A percentile compares a stretch with the other conserved stretches of the same genome.
phyloP scores from a whole-genome alignment of 2,329 filamentous ascomycete species.

The Fusarium paranaense region DNA sequence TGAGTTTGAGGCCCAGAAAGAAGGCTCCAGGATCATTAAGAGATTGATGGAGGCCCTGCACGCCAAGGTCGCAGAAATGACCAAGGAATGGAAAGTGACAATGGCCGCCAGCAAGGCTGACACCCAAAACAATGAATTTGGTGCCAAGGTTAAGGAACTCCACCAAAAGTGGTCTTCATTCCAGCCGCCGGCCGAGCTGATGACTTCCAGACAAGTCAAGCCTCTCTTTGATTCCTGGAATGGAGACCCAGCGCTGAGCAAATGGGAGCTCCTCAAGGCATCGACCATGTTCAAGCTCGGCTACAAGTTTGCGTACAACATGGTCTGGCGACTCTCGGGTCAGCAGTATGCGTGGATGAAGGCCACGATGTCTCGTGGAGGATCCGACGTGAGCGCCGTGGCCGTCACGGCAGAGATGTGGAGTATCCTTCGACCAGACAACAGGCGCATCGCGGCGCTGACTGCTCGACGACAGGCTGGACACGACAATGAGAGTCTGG shows the following conservation, averaged over 20 bases:
- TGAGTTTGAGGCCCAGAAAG: conserved; percentile 48
- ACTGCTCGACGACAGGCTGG: conserved; percentile 29
- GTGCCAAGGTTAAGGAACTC: conserved; percentile 47
- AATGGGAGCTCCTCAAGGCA: conserved; percentile 64
- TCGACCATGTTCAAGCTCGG: conserved; percentile 59
- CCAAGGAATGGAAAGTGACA: conserved; percentile 50
- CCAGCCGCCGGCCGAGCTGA: conserved; percentile 46
- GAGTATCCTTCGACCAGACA: conserved; percentile 52
- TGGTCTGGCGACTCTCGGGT: conserved; percentile 62
- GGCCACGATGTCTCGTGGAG: conserved; percentile 41
- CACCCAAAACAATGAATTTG: conserved; percentile 47
- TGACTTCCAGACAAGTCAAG: conserved; percentile 41
- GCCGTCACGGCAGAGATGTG: conserved; percentile 53
- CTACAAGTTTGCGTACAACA: conserved; percentile 41
- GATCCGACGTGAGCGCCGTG: conserved; percentile 34
- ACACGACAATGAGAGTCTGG: conserved; percentile 38
- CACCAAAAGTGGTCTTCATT: conserved; percentile 58
- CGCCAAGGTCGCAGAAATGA: conserved; percentile 47
- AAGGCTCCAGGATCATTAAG: conserved; percentile 44
- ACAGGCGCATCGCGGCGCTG: conserved; percentile 40
- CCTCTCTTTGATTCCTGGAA: conserved; percentile 45
- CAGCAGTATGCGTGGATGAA: conserved; percentile 63
- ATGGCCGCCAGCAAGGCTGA: neutral
- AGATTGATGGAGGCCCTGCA: conserved; percentile 50
- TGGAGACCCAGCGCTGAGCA: conserved; percentile 44